Evolutionary conservation across 208 protist genomes (phyloP), one percentile per base, ranked within the genome.

Genomic region (Herpetomonas samuelpessoai): DNA sequence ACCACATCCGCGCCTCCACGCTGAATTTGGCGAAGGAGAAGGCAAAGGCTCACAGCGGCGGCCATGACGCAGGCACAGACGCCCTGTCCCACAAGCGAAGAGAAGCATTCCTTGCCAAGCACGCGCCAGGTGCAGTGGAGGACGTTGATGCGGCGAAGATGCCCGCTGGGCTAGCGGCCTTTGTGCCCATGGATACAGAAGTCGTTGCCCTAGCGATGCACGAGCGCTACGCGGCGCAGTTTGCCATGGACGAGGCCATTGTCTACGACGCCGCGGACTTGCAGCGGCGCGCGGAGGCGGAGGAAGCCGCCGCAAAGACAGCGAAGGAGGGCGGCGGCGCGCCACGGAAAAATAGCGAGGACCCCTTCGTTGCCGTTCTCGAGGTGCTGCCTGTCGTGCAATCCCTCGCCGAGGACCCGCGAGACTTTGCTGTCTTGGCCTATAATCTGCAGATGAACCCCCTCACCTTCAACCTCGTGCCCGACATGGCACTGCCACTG

Each of bases 141-240:
- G n/a, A n/a, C n/a, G 35, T 41, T 14, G 35, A 41, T 14, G 35
- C 35, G 35, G 9, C 9, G 6, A 6, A 14, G 35, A 41, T 41
- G 35, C 35, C 35, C 35, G 35, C 35, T 14, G 35, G 35, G 9
- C 35, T 41, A 6, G 35, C 35, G 35, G 9, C 6, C 35, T 41
- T 54, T 7, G 48, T 46, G 55, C 76, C 65, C 18, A 71, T 74
- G 45, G 76, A 79, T 58, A 83, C 76, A 31, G 66, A 79, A 49
- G 35, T 83, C 55, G 29, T 62, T 0, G 49, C 68, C 1, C 65
- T 83, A 7, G 26, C 48, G 26, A 71, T 60, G 41, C 65, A 68
- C 21, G 21, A 28, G 1, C 46, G 38, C 46, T 55, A 62, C 45
- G 62, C 59, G 3, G 50, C 52, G 12, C 35, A 51, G 30, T 74